A percentile compares a stretch with the other conserved stretches of the same genome.
phyloP scores from a whole-genome alignment of 2,329 filamentous ascomycete genomes.

The Ophiostoma himal-ulmi region DNA sequence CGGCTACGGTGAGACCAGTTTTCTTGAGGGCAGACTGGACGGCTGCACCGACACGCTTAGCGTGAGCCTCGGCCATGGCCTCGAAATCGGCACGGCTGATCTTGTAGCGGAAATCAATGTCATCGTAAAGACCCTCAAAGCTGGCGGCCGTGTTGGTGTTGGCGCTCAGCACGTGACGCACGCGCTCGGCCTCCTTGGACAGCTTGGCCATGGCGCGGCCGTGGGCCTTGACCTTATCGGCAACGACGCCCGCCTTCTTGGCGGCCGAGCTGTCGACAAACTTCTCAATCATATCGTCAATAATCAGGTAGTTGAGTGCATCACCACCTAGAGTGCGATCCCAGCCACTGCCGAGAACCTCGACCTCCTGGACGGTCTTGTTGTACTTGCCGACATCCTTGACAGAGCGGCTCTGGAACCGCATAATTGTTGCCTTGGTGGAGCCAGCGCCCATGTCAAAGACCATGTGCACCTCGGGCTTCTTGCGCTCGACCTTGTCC shows the following conservation, averaged over 20 bases:
- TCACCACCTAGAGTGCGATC: slow-evolving; percentile 88
- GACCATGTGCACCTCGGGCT: slow-evolving; percentile 85
- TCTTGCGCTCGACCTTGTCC: slow-evolving; percentile 56
- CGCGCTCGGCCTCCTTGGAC: slow-evolving; percentile 83
- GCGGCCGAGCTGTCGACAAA: slow-evolving; percentile 66
- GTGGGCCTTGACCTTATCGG: slow-evolving; percentile 61
- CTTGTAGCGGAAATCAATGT: slow-evolving; percentile 91
- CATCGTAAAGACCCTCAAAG: slow-evolving; percentile 87
- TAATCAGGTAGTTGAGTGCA: slow-evolving; percentile 76
- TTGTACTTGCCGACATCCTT: slow-evolving; percentile 92
- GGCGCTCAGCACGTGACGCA: slow-evolving; percentile 86
- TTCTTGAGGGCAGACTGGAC: slow-evolving; percentile 68
- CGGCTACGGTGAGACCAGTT: slow-evolving; percentile 64
- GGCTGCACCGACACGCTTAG: slow-evolving; percentile 60
- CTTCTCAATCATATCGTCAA: slow-evolving; percentile 79
- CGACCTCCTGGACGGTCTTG: slow-evolving; percentile 95
- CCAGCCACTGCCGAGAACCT: slow-evolving; percentile 80
- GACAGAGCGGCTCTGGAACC: slow-evolving; percentile 80
- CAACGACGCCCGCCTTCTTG: slow-evolving; percentile 57
- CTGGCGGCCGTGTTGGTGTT: slow-evolving; percentile 74
- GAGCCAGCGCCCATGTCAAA: slow-evolving; percentile 98
- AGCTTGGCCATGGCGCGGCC: slow-evolving; percentile 83
- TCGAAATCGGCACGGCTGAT: slow-evolving; percentile 76
- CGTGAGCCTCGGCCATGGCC: slow-evolving; percentile 62
- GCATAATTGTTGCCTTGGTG: slow-evolving; percentile 80